phyloP scores from a whole-genome alignment of 306 rosid species.

The Morella rubra region DNA sequence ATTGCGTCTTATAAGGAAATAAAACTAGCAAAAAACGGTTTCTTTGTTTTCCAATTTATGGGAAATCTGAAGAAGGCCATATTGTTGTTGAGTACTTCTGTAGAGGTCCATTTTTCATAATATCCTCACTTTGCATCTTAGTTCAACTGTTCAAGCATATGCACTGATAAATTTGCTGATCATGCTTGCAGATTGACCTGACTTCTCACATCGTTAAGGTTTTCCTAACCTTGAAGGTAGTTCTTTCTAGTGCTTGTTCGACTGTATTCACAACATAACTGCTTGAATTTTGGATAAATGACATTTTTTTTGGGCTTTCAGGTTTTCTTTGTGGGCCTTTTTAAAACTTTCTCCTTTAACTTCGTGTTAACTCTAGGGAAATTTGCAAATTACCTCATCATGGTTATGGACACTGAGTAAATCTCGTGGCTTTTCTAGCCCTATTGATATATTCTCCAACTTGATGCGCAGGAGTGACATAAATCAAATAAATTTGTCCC shows the following conservation, averaged over 20 bases:
- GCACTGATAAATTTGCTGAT: conserved; percentile 12
- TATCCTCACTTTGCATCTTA: not conserved
- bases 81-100: not conserved
- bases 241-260: conserved; percentile 6
- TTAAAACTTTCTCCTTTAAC: not conserved
- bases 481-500: not conserved
- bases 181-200: conserved; percentile 78
- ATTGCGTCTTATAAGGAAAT: not conserved
- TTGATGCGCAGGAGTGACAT: not conserved
- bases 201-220: conserved; percentile 79
- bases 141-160: not conserved
- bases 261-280: not conserved
- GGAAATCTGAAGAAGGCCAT: not conserved
- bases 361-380: not conserved
- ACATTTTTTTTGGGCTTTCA: not conserved
- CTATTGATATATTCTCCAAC: not conserved
- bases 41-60: not conserved
- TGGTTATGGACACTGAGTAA: not conserved
- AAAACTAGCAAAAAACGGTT: not conserved
- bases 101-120: not conserved
- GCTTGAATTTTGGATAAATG: not conserved
- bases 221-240: conserved; percentile 88
- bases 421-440: not conserved
- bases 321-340: not conserved
- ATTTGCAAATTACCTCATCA: not conserved